Evolutionary conservation across 371 early-diverging fungal species (phyloP).

Genomic region (Dinochytrium kinnereticum): DNA sequence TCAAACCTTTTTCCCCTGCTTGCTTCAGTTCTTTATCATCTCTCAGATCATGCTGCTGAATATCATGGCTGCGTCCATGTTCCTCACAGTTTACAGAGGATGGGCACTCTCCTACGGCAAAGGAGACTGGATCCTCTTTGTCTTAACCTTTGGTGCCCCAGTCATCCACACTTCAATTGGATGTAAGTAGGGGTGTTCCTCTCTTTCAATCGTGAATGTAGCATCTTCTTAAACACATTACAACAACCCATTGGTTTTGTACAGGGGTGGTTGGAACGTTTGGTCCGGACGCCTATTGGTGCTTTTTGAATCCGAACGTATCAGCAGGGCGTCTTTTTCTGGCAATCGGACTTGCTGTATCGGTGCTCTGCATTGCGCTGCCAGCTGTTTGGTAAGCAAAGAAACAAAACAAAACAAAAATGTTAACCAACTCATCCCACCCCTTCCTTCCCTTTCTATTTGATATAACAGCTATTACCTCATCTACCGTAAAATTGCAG

Average conservation of each 20-base stretch:
- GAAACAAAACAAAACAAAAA: too few relatives aligned
- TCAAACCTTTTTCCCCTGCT: too few relatives aligned
- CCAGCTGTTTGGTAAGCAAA: conserved; percentile 25
- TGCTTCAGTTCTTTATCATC: conserved; percentile 14
- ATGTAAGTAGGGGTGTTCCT: too few relatives aligned
- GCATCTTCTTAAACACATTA: too few relatives aligned
- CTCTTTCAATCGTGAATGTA: too few relatives aligned
- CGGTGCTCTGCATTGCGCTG: conserved; percentile 13
- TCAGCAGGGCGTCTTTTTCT: conserved; percentile 7
- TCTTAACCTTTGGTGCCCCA: conserved; percentile 18
- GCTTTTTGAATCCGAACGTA: conserved; percentile 9
- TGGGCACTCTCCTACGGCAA: conserved; percentile 4
- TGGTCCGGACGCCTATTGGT: conserved; percentile 24
- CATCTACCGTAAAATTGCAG: too few relatives aligned
- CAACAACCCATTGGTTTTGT: too few relatives aligned
- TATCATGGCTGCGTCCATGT: conserved; percentile 20
- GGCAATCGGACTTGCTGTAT: conserved; percentile 4
- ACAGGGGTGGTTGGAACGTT: conserved; percentile 20
- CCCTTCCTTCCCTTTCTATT: too few relatives aligned
- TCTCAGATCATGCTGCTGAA: conserved; percentile 18
- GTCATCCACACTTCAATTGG: conserved; percentile 4
- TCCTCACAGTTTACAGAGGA: conserved; percentile 14
- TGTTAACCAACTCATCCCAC: too few relatives aligned
- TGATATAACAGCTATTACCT: too few relatives aligned
- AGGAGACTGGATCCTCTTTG: conserved; percentile 17